phyloP scores from a whole-genome alignment of 1,284 basidiomycete genomes.

The Leccinum pachyderme region DNA sequence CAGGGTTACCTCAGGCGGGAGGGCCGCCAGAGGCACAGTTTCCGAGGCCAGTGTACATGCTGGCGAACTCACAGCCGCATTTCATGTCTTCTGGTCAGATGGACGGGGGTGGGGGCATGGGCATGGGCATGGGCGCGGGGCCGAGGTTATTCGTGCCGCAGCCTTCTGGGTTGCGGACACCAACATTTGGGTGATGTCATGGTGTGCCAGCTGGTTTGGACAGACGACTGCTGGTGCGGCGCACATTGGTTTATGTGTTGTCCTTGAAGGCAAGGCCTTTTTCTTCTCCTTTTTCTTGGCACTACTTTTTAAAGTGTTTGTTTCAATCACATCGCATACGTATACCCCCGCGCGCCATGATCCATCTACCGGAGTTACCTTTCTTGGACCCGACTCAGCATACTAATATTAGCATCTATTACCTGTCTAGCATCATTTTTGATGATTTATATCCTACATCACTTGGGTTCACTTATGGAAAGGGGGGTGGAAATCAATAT shows the following conservation, averaged over 20 bases:
- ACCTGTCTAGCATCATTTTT: not conserved
- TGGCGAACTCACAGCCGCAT: constrained; percentile 27
- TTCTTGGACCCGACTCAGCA: not conserved
- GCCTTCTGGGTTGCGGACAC: constrained; percentile 27
- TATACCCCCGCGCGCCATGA: not conserved
- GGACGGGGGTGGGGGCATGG: constrained; percentile 15
- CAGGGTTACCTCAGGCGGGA: constrained; percentile 31
- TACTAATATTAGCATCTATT: not conserved
- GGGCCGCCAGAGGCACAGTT: constrained; percentile 22
- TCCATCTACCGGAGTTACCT: not conserved
- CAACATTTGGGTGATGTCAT: constrained; percentile 24
- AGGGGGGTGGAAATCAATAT: not conserved
- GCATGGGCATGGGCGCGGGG: not conserved
- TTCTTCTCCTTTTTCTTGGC: not conserved
- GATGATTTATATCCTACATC: not conserved
- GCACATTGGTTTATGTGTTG: not conserved
- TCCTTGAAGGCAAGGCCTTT: not conserved
- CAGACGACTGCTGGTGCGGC: too few relatives aligned
- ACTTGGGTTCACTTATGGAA: not conserved
- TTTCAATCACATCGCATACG: not conserved
- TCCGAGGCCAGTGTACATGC: constrained; percentile 31
- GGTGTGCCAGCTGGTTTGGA: too few relatives aligned
- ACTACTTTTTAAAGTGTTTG: not conserved
- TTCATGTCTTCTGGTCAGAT: constrained; percentile 21
- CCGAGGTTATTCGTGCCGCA: constrained; percentile 27